These are phyloP conservation scores for Perilla frutescens DNA, from an alignment of 257 asterid species.

Conservation along the genomic window DNA sequence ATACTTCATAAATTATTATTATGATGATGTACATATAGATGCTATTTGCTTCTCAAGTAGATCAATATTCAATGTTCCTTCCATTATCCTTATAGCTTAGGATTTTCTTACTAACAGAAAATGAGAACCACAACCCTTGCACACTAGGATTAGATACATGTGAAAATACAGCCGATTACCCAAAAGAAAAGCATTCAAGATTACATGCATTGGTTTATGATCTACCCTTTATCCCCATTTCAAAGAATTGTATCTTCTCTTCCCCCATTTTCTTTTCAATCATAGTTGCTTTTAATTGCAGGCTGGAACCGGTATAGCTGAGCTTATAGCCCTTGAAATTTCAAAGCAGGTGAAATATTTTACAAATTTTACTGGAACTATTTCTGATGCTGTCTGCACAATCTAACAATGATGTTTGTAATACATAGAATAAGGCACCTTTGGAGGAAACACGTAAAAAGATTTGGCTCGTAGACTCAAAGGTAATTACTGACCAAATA, in stretches of 20 bases:
- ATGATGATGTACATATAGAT: background rate
- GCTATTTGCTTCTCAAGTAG: background rate
- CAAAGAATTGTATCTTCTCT: background rate
- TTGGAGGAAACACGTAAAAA: constrained; percentile 75
- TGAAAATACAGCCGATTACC: background rate
- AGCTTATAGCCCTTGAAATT: constrained; percentile 92
- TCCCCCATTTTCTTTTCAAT: constrained; percentile 13
- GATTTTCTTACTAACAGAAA: background rate
- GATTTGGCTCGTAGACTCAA: constrained; percentile 94
- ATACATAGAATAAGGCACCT: constrained; percentile 55
- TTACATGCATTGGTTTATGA: background rate
- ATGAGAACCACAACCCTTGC: background rate
- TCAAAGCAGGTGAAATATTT: constrained; percentile 67
- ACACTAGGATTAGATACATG: background rate
- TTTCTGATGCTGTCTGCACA: background rate
- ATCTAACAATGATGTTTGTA: constrained; percentile 31
- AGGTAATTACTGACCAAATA: constrained; percentile 52
- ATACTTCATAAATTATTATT: background rate
- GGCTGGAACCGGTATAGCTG: constrained; percentile 99
- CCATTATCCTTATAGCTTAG: background rate
- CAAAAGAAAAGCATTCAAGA: background rate
- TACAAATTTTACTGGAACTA: constrained; percentile 5
- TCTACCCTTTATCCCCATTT: background rate
- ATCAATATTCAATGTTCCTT: background rate
- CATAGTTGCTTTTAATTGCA: constrained; percentile 45